Base-by-base conservation (phyloP, 23 red algal genomes). In the Pyropia yezoensis region DNA sequence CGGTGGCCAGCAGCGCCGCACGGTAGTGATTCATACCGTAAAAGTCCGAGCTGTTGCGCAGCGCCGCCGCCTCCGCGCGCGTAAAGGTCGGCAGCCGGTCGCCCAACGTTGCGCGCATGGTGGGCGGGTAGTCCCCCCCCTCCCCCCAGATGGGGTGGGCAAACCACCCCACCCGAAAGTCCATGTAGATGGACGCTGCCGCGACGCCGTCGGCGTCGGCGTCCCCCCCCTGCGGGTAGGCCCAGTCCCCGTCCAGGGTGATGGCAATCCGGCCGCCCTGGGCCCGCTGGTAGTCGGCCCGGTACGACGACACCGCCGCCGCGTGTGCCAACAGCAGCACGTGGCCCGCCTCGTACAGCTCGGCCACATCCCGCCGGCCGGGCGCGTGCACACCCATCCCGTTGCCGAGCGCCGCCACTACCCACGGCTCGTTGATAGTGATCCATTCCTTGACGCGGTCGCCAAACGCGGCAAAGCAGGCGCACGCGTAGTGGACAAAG, bases 391-490 rank as follows among this genome's bases (percentile, higher is more conserved):
- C 71, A 15, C 81, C 81, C 14, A 57, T 50, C 6, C 69, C 81
- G 61, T 76, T 49, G 17, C 81, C 71, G 16, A 86, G 45, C 11
- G 76, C n/a, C 12, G 69, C 62, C 54, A 62, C 67, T 33, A 70
- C 75, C 71, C 70, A 86, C 51, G 81, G 81, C 62, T 86, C 81
- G 61, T 86, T 86, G 45, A 86, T 47, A 1, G 81, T 86, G 33
- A 86, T 74, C 81, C 81, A 86, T 24, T 14, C n/a, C 9, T 66
- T 67, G 3, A 86, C 71, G 17, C 81, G 70, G 52, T 75, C 81
- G 25, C 81, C 81, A 86, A 86, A 86, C 27, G 39, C 59, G 53
- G 59, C 23, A 61, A 86, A 86, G 61, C 81, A 86, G 21, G 76
- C 33, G 13, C 65, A 51, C 25, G 81, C 57, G 62, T 76, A 86